Conservation (phyloP, 1,284 basidiomycete species). For the Apiotrichum porosum region DNA sequence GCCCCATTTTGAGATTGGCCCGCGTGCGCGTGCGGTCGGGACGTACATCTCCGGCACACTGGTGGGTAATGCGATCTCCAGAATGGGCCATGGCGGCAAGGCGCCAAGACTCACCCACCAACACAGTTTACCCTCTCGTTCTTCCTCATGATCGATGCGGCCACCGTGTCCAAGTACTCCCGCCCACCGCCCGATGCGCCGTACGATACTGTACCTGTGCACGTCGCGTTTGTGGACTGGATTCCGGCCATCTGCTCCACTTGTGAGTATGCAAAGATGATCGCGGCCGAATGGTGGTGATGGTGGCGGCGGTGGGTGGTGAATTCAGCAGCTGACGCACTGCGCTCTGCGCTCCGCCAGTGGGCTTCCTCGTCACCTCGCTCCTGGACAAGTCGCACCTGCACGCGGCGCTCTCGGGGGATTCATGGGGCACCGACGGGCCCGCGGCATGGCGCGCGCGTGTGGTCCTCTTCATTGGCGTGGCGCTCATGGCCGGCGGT, state of each 20-base stretch:
- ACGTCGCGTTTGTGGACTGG: conserved; percentile 93
- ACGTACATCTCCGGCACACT: conserved; percentile 88
- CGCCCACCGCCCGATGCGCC: conserved; percentile 65
- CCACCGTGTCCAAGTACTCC: conserved; percentile 77
- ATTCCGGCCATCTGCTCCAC: conserved; percentile 90
- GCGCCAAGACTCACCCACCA: too few relatives aligned
- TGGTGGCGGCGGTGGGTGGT: too few relatives aligned
- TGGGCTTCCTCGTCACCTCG: conserved; percentile 90
- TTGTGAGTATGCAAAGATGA: conserved; percentile 33
- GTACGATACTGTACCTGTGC: conserved; percentile 69
- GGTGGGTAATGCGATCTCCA: conserved; percentile 50
- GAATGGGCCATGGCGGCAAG: too few relatives aligned
- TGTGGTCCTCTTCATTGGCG: conserved; percentile 87
- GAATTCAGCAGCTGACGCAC: background rate
- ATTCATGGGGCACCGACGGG: conserved; percentile 56
- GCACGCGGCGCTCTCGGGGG: conserved; percentile 68
- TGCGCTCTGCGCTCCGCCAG: conserved; percentile 18
- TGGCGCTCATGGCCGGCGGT: conserved; percentile 94
- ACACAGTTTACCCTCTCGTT: conserved; percentile 84
- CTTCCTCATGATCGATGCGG: conserved; percentile 95
- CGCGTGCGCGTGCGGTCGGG: conserved; percentile 62
- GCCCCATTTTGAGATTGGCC: conserved; percentile 47
- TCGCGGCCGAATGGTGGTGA: too few relatives aligned
- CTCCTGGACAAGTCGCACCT: conserved; percentile 92
- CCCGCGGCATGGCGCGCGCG: conserved; percentile 87